Percentiles rank a stretch among this genome's conserved stretches.
These are phyloP conservation scores for Macrophomina pseudophaseolina DNA, from an alignment of 2,329 filamentous ascomycete genomes.

Conservation along the genomic window DNA sequence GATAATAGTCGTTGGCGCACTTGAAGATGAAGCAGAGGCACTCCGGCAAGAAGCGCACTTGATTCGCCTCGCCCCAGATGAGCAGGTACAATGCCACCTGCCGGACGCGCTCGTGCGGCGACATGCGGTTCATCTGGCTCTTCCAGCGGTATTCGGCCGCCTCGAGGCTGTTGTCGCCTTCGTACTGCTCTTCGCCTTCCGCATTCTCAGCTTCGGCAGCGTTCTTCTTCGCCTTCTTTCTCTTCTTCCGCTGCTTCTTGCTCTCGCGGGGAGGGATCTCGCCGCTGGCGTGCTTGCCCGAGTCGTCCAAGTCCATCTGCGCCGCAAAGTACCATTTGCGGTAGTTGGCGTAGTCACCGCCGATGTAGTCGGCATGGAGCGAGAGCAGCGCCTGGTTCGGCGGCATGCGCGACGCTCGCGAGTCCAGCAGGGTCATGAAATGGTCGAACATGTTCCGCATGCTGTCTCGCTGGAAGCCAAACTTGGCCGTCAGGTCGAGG, in stretches of 20 bases:
- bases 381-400: constrained; percentile 96
- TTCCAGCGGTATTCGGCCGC: constrained; percentile 99
- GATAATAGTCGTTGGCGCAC: constrained; percentile 94
- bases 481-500: constrained; percentile 90
- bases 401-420: constrained; percentile 95
- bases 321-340: constrained; percentile 99
- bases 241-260: constrained; percentile 79
- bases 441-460: constrained; percentile 99
- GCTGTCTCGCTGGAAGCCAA: constrained; percentile 98
- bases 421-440: constrained; percentile 94
- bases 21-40: constrained; percentile 99
- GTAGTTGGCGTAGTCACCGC: constrained; percentile 98
- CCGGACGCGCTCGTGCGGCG: constrained; percentile 91
- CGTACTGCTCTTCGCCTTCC: constrained; percentile 83
- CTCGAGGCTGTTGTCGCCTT: constrained; percentile 95
- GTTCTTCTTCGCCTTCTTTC: constrained; percentile 79
- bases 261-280: constrained; percentile 78
- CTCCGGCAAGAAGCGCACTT: constrained; percentile 97
- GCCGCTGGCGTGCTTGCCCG: constrained; percentile 89
- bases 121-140: constrained; percentile 99
- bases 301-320: constrained; percentile 93
- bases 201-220: constrained; percentile 63
- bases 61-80: constrained; percentile 98
- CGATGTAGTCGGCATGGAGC: constrained; percentile 96
- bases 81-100: constrained; percentile 91